These are phyloP conservation scores for Cryphonectria radicalis DNA, from an alignment of 2,329 filamentous ascomycete species.

Conservation along the genomic window DNA sequence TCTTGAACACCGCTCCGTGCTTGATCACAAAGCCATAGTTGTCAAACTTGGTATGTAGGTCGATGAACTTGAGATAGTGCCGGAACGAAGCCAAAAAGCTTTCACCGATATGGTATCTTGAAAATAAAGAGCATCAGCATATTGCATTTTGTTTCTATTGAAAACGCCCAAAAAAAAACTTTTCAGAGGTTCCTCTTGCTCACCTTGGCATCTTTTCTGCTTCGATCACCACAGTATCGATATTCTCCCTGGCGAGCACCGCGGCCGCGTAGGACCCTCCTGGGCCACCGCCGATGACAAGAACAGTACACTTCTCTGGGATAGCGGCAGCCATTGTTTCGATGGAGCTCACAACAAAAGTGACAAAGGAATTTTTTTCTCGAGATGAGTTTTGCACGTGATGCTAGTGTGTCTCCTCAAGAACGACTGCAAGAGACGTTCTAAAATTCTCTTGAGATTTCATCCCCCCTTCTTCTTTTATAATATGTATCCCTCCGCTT, in stretches of 20 bases:
- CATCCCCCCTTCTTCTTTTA: background rate
- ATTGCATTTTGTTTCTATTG: background rate
- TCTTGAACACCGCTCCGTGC: slow-evolving; percentile 46
- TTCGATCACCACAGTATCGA: slow-evolving; percentile 49
- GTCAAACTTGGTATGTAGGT: slow-evolving; percentile 45
- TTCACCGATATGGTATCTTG: slow-evolving; percentile 41
- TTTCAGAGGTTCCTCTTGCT: background rate
- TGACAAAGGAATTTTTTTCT: too few relatives aligned
- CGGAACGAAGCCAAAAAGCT: slow-evolving; percentile 45
- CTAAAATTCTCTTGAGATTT: background rate
- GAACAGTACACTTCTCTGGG: slow-evolving; percentile 37
- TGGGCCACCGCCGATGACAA: slow-evolving; percentile 51
- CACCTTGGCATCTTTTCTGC: slow-evolving; percentile 41
- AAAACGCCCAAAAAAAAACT: background rate
- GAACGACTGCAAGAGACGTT: background rate
- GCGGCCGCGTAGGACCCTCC: slow-evolving; percentile 50
- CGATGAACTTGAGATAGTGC: slow-evolving; percentile 49
- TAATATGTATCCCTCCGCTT: background rate
- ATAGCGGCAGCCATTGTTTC: background rate
- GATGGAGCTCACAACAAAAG: background rate
- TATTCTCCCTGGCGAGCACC: slow-evolving; percentile 48
- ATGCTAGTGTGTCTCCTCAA: background rate
- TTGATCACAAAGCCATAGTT: slow-evolving; percentile 47
- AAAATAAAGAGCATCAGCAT: background rate
- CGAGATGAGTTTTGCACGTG: background rate